Percentiles rank a stretch among this genome's conserved stretches.
Evolutionary conservation across 164 flowering plant genomes (phyloP).

Genomic region (Stephania yunnanensis): DNA sequence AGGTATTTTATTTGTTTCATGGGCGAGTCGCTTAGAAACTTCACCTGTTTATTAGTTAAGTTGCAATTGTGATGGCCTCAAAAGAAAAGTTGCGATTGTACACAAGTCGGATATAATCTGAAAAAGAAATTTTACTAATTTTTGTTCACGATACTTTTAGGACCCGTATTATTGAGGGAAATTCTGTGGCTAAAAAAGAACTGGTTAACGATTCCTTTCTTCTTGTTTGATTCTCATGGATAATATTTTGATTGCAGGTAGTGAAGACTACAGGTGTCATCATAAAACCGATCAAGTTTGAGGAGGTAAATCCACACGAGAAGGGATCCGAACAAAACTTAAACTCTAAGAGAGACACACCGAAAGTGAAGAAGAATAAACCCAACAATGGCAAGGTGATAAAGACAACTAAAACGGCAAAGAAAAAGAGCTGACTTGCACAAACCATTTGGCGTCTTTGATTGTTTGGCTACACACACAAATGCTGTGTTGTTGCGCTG

Average conservation of each 20-base stretch:
- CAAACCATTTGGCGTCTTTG: too few species aligned
- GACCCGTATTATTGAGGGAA: background rate
- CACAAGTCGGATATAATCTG: too few species aligned
- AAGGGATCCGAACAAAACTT: slow-evolving; percentile 23
- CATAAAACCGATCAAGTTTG: slow-evolving; percentile 62
- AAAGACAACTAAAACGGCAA: slow-evolving; percentile 13
- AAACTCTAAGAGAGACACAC: slow-evolving; percentile 18
- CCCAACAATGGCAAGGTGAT: slow-evolving; percentile 14
- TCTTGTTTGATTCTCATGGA: slow-evolving; percentile 9
- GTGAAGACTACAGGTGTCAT: slow-evolving; percentile 69
- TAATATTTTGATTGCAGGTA: slow-evolving; percentile 43
- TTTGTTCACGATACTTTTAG: background rate
- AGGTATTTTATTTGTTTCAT: background rate
- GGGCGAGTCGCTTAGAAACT: background rate
- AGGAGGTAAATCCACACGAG: slow-evolving; percentile 63
- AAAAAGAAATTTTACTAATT: too few species aligned
- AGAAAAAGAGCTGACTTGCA: background rate
- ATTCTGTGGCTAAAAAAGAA: too few species aligned
- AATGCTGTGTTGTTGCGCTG: too few species aligned
- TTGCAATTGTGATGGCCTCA: too few species aligned
- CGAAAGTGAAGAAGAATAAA: slow-evolving; percentile 28
- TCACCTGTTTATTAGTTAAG: too few species aligned
- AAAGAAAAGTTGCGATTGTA: too few species aligned
- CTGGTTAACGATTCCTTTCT: background rate
- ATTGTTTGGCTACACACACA: too few species aligned